Base-by-base conservation (phyloP, 1,284 basidiomycete genomes). In the Sphagnurus paluster region DNA sequence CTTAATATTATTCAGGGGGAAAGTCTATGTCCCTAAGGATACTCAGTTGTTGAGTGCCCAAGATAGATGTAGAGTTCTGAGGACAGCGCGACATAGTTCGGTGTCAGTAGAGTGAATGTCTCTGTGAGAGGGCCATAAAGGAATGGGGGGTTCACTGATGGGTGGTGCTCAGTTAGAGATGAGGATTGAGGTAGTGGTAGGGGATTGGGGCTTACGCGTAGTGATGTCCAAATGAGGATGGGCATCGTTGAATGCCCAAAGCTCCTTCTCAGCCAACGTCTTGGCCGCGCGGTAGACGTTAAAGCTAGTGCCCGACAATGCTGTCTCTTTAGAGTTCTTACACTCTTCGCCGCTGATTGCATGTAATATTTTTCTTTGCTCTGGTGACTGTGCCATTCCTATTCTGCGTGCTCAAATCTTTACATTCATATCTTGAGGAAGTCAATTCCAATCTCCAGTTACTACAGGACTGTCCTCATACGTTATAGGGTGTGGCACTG, bases 61-160 rank as follows among this genome's bases (percentile, higher is more conserved):
- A n/a, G 52, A 49, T 64, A 65, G 26, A 69, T 48, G 45, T 53
- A 56, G 14, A 58, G 33, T 39, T 63, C 56, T 6, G 65, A 61
- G 5, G 61, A 65, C 38, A 69, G 47, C 2, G 56, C 47, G 11
- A 40, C 21, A 46, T 57, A 57, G 39, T 64, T 58, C 9, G 58
- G 57, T 2, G 53, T 47, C n/a, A 64, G 46, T 20, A 56, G 48
- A 24, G 56, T 50, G 14, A 58, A 62, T 3, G 53, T 52, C 6
- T 56, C 56, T 1, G 62, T 51, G 37, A 63, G 48, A 16, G 67
- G 60, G 4, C 63, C 65, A 36, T 64, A 65, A 5, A 65, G 42
- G 46, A 53, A 61, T 0, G 62, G 58, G 1, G 62, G 62, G 32
- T 56, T 56, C 35, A 64, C 60, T 62, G 38, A 24, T 14, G 19